phyloP scores from a whole-genome alignment of 768 basidiomycete genomes.

The Sporobolomyces roseus region DNA sequence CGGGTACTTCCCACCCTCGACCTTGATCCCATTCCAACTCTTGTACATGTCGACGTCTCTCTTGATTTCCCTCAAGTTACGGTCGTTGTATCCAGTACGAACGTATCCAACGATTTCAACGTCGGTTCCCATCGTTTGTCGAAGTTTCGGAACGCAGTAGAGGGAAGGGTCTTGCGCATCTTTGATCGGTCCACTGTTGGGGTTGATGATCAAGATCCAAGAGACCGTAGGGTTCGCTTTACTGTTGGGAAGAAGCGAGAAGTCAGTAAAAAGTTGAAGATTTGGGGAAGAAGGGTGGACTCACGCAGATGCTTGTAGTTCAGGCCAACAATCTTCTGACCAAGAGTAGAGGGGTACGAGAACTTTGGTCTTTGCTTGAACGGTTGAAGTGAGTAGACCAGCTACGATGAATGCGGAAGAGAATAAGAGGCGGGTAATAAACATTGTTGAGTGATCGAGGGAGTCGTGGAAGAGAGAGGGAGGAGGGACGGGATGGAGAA shows the following conservation, averaged over 20 bases:
- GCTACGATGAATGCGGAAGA: no score
- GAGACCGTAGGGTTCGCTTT: conserved; percentile 1
- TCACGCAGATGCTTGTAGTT: conserved; percentile 21
- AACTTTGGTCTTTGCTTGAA: conserved; percentile 9
- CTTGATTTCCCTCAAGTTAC: background rate
- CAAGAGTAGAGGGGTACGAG: conserved; percentile 18
- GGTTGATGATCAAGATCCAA: conserved; percentile 22
- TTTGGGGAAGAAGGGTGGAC: background rate
- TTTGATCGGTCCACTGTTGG: conserved; percentile 5
- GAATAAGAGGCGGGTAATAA: no score
- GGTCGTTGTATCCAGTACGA: conserved; percentile 4
- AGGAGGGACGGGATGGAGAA: background rate
- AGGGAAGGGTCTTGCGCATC: conserved; percentile 15
- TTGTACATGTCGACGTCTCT: conserved; percentile 8
- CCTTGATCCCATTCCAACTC: background rate
- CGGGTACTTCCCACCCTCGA: background rate
- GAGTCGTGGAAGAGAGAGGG: background rate
- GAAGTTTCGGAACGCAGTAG: conserved; percentile 23
- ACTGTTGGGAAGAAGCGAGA: background rate
- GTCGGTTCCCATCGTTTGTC: background rate
- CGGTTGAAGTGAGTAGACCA: no score
- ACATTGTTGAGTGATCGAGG: no score
- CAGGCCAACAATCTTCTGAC: conserved; percentile 11
- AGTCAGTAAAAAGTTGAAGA: background rate
- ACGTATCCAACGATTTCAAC: conserved; percentile 21